Evolutionary conservation across 352 stramenopile genomes (phyloP), one percentile per base, ranked within the genome.

Genomic region (Pilasporangium apinafurcum): DNA sequence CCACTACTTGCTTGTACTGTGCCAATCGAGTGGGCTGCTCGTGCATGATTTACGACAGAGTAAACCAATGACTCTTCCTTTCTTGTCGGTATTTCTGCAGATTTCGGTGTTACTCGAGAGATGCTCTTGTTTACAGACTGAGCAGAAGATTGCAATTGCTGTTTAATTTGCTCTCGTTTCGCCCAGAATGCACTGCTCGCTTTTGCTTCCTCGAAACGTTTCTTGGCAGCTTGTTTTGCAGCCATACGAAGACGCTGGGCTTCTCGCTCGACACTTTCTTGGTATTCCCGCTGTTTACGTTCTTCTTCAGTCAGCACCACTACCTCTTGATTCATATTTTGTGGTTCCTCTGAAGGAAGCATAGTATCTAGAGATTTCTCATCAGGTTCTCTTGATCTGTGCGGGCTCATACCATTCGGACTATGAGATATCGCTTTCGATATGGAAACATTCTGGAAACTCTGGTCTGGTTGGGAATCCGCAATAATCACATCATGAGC

Each of bases 141-240:
- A 13, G 22, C 17, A 6, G 49, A 48, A 28, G 18, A 33, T 34
- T 59, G 54, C 22, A 69, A 16, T 21, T 69, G 71, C 8, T 48
- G 39, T 36, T 79, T 84, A 12, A 62, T 26, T 17, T 81, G 53
- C 21, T 86, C 69, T 14, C 70, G 53, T 51, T 84, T 82, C 13
- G 67, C 56, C 70, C 72, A 85, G 36, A 83, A 83, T 1, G 62
- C 47, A 25, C 65, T 77, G 20, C 53, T 85, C n/a, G 69, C 65
- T 49, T 82, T 87, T 4, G 78, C 73, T 56, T 86, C 66, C 56
- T 91, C 78, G 28, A 90, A 67, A 2, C 78, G 60, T 44, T 90
- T 88, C 34, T 84, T 71, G 1, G 78, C 81, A 2, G 76, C 88
- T 37, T 83, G 49, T 33, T 82, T 86, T 6, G 74, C 65, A 27